Evolutionary conservation across 306 rosid genomes (phyloP), one percentile per base, ranked within the genome.

Genomic region (Pachyrhizus erosus): DNA sequence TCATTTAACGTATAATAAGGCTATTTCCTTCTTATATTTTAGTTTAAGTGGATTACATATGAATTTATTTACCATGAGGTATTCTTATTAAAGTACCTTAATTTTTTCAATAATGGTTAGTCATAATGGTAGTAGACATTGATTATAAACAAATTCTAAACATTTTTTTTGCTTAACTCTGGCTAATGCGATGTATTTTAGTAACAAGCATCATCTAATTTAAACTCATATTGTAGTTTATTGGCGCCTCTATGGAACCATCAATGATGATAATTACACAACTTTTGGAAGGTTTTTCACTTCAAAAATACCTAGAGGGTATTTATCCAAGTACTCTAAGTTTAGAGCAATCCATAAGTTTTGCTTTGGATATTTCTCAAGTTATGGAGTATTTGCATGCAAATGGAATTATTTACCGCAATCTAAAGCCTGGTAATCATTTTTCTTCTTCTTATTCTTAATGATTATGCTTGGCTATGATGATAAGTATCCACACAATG

Each of bases 331-430:
- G 2, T 18, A 12, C 57, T 52, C 23, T 79, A 1, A 10, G 29
- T 51, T 51, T 79, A 24, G 68, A 79, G 45, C 68, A 49, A 52
- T 79, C 57, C 45, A 24, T 79, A 42, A 2, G 43, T 11, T 79
- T 68, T 54, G 83, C 83, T 49, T n/a, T 79, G 13, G 55, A 79
- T 6, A 52, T 79, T 37, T 68, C 83, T 51, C 43, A 79, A 39
- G 83, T 54, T 3, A 79, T 79, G 83, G 76, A 79, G 27, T 68
- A 79, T 37, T 26, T 79, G 45, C 83, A 79, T 39, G 64, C 54
- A 17, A 68, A 79, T 24, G 76, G 45, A 5, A 79, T 79, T 1
- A 78, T 78, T 78, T 76, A 78, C 2, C 76, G 76, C 2, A 76
- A 79, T 54, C 21, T 79, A 5, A 79, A 79, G 55, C 83, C 76